Base-by-base conservation (phyloP, 2,329 filamentous ascomycete species). In the Simplicillium sp. region DNA sequence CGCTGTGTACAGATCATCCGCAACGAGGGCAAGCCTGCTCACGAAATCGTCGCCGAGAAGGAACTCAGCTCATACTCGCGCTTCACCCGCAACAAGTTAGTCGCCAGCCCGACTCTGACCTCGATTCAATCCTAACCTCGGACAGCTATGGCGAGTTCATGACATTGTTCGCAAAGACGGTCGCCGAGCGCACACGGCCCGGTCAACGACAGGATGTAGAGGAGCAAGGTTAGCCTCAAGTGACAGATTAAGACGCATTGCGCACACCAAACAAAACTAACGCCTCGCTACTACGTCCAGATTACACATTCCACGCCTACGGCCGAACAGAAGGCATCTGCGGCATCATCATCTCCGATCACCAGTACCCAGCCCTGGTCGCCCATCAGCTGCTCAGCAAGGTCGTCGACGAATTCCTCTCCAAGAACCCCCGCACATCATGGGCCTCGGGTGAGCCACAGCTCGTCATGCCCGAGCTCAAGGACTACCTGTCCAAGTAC, bases 361-460 rank as follows among this genome's bases (percentile, higher is more conserved):
- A 82, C 55, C 75, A 82, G 53, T 89, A 89, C 62, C 83, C 84
- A 36, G 71, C 75, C 29, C 72, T 90, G 8, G 86, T 89, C 17
- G 88, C 88, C 17, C 88, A 95, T 60, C 83, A 87, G 62, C 73
- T 96, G 40, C 79, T 95, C 50, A 83, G 80, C 58, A 94, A 95
- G 53, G 73, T 92, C 41, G 70, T 88, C 60, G 87, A 95, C 63
- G 87, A 94, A 61, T 96, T 95, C 64, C 72, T 89, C 32, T 68
- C 78, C 49, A 77, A 82, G 57, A 77, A 90, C 66, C 85, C 87
- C 8, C 75, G 77, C 44, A 77, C 78, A 38, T 67, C 78, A 34
- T 92, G 81, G 73, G 69, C 72, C 14, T 71, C 67, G 54, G 61
- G 73, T 56, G 68, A 53, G 51, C 68, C 67, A 43, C 66, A 64